These are phyloP conservation scores for Neurospora sp. DNA, from an alignment of 495 filamentous ascomycete genomes.

Conservation along the genomic window DNA sequence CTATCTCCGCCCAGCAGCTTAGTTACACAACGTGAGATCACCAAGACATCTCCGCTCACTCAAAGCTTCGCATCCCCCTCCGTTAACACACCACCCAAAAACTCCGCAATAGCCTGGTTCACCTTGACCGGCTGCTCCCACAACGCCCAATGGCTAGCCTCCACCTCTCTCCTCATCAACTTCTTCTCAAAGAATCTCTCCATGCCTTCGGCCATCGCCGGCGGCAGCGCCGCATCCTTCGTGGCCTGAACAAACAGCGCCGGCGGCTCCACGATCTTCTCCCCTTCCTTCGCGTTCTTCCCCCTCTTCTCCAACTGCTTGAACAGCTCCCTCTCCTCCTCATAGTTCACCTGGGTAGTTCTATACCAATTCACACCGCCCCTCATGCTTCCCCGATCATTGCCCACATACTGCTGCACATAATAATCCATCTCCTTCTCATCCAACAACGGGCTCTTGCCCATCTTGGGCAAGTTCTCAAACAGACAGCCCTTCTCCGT, in stretches of 20 bases:
- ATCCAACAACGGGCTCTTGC: slow-evolving; percentile 44
- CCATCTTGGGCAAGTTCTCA: slow-evolving; percentile 36
- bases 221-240: slow-evolving; percentile 58
- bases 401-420: slow-evolving; percentile 52
- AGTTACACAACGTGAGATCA: background rate
- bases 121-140: slow-evolving; percentile 52
- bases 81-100: slow-evolving; percentile 18
- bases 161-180: slow-evolving; percentile 47
- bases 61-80: background rate
- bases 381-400: slow-evolving; percentile 46
- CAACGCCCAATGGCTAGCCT: slow-evolving; percentile 61
- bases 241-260: slow-evolving; percentile 63
- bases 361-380: slow-evolving; percentile 86
- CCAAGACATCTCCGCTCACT: background rate
- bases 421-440: slow-evolving; percentile 72
- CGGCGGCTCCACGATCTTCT: slow-evolving; percentile 48
- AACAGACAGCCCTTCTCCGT: slow-evolving; percentile 45
- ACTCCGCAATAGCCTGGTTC: slow-evolving; percentile 30
- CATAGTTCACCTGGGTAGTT: slow-evolving; percentile 56
- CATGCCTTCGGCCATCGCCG: slow-evolving; percentile 59
- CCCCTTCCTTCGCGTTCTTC: background rate
- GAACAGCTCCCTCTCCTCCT: slow-evolving; percentile 54
- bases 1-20: background rate
- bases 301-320: slow-evolving; percentile 14
- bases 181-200: slow-evolving; percentile 49